Percentiles rank a stretch among this genome's conserved stretches.
Evolutionary conservation across 1,139 yeast species (phyloP).

Genomic region (Pneumocystis sp.): DNA sequence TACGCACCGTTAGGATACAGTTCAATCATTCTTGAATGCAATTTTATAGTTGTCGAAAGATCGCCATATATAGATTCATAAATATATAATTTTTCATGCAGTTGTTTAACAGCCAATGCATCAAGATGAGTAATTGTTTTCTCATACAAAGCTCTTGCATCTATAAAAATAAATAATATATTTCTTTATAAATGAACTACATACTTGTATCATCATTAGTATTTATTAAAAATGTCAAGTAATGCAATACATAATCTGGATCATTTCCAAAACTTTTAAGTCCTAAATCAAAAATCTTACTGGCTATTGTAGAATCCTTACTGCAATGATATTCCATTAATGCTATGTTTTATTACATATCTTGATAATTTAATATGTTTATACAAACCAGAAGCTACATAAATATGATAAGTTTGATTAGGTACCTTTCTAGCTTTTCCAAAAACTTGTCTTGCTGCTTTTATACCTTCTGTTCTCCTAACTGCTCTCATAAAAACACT

Average conservation of each 20-base stretch:
- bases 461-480: slow-evolving; percentile 28
- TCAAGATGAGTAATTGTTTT: slow-evolving; percentile 36
- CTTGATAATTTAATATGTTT: background rate
- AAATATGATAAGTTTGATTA: slow-evolving; percentile 60
- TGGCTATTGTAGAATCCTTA: slow-evolving; percentile 49
- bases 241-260: slow-evolving; percentile 51
- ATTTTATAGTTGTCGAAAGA: slow-evolving; percentile 46
- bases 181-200: background rate
- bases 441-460: slow-evolving; percentile 32
- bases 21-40: slow-evolving; percentile 53
- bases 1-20: slow-evolving; percentile 39
- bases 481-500: slow-evolving; percentile 25
- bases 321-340: slow-evolving; percentile 59
- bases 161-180: background rate
- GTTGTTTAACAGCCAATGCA: slow-evolving; percentile 25
- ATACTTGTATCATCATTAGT: slow-evolving; percentile 54
- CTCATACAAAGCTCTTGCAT: slow-evolving; percentile 73
- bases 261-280: slow-evolving; percentile 38
- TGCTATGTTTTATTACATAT: slow-evolving; percentile 22
- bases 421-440: slow-evolving; percentile 58
- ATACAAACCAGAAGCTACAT: slow-evolving; percentile 45
- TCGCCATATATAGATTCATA: slow-evolving; percentile 51
- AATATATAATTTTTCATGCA: slow-evolving; percentile 36
- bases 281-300: slow-evolving; percentile 68
- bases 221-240: slow-evolving; percentile 56